Percentiles rank a stretch among this genome's conserved stretches.
These are phyloP conservation scores for Oryza australiensis DNA, from an alignment of 176 grass and related monocot genomes.

Conservation along the genomic window DNA sequence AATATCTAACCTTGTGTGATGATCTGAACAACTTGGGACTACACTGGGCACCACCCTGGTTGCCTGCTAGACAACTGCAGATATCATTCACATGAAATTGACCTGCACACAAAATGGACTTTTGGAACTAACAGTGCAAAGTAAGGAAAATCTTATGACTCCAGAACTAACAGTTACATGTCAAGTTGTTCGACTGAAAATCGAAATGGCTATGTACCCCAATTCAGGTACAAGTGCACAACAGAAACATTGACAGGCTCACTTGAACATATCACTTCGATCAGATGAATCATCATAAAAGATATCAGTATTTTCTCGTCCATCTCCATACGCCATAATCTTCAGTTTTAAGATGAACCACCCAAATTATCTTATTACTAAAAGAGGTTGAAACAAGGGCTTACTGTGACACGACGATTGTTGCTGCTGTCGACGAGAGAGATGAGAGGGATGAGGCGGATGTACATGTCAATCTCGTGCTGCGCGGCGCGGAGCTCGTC, in stretches of 20 bases:
- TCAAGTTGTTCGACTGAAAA: background rate
- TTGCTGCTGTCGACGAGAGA: constrained; percentile 44
- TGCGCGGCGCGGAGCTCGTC: constrained; percentile 42
- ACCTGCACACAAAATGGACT: background rate
- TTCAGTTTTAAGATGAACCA: background rate
- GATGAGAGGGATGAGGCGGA: constrained; percentile 60
- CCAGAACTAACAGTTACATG: background rate
- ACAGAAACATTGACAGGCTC: background rate
- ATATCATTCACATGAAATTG: background rate
- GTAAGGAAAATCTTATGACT: background rate
- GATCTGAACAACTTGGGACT: background rate
- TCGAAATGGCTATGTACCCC: background rate
- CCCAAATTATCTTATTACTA: background rate
- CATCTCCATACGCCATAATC: background rate
- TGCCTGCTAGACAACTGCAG: background rate
- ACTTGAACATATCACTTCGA: background rate
- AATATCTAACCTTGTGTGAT: constrained; percentile 7
- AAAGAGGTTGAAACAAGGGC: background rate
- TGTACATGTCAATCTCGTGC: constrained; percentile 54
- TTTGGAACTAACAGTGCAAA: background rate
- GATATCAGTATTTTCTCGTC: background rate
- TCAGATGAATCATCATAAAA: background rate
- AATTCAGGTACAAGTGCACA: background rate
- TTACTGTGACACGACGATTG: background rate
- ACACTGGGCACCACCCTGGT: background rate